Base-by-base conservation (phyloP, 768 basidiomycete species). In the Amanita pallidorosea region DNA sequence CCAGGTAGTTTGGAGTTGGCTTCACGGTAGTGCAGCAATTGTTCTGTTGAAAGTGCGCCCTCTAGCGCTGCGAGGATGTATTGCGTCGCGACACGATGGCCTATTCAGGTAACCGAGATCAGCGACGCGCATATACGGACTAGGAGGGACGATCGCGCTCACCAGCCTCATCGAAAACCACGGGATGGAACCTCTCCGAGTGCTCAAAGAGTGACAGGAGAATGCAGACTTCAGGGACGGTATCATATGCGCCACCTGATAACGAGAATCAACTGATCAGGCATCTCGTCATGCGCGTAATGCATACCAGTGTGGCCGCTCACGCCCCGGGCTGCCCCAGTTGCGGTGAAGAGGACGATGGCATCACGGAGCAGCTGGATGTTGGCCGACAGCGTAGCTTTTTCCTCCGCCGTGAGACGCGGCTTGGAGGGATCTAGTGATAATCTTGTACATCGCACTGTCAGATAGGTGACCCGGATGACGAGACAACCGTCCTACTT, bases 71-170 rank as follows among this genome's bases (percentile, higher is more conserved):
- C 72, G 27, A 92, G 76, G 29, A 93, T 72, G 64, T 92, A 93
- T 61, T 93, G 90, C 0, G 88, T 91, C 1, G 89, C 90, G 52
- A 93, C 90, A 60, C 90, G 85, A 60, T 92, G 90, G 29, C 90
- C 90, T 85, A 52, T 49, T 9, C 11, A 15, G 8, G 23, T 5
- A 38, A n/a, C 9, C 0, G 13, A 25, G 2, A 38, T 48, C 35
- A 48, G 37, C 23, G 12, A 48, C 20, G 35, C 49, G 17, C 25
- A 51, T 51, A 31, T 41, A 31, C 5, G 35, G 17, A 41, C 9
- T 9, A 9, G 18, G 33, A 41, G 15, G 22, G 12, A 44, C 31
- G 41, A 18, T 36, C 25, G 37, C 25, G 31, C 79, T 49, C 52
- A 87, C 87, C 87, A 36, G 87, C 87, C 63, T 90, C 87, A 57